Conservation (phyloP, 2,329 filamentous ascomycete species). For the Pestalotiopsis sp. region DNA sequence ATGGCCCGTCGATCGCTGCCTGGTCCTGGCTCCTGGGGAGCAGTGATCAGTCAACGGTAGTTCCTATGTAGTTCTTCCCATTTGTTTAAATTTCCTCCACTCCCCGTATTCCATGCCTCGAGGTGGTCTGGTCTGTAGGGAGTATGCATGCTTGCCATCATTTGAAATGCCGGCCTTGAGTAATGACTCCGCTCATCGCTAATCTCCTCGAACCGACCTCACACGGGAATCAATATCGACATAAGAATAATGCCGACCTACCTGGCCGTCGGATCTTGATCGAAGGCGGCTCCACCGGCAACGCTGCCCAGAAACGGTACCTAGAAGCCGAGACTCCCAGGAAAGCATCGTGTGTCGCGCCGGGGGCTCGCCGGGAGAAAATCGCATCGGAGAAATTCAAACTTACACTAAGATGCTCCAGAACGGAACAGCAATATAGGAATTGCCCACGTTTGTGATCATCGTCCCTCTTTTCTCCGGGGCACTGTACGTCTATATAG, state of each 20-base stretch:
- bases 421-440: neutral
- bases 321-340: too few species aligned
- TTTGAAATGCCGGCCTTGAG: neutral
- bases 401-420: neutral
- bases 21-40: neutral
- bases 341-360: neutral
- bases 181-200: neutral
- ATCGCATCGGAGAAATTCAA: neutral
- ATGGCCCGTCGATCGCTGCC: conserved; percentile 1
- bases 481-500: neutral
- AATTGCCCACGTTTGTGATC: neutral
- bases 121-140: too few species aligned
- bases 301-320: too few species aligned
- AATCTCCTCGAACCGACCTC: neutral
- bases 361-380: neutral
- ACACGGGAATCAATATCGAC: neutral
- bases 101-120: neutral
- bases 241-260: neutral
- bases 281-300: neutral
- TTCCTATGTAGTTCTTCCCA: neutral
- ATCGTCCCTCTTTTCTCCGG: neutral
- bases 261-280: neutral
- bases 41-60: neutral
- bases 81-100: neutral
- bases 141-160: neutral